Conservation (phyloP, 1,284 basidiomycete genomes). For the Kalmanozyma brasiliensis region DNA sequence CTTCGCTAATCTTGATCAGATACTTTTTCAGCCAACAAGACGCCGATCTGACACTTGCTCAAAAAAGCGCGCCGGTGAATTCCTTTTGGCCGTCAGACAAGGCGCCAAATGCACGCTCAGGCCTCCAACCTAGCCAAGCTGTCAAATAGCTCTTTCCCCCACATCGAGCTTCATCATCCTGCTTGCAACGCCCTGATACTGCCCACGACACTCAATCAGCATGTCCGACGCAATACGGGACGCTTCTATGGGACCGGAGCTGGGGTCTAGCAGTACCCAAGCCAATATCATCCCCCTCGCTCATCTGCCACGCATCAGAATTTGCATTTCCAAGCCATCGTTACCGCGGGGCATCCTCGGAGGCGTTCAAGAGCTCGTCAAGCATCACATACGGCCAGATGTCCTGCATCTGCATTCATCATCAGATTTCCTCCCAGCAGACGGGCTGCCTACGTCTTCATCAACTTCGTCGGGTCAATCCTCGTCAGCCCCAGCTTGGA, state of each 20-base stretch:
- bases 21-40: too few relatives aligned
- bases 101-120: too few relatives aligned
- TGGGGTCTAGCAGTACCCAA: conserved; percentile 3
- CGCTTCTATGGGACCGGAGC: conserved; percentile 34
- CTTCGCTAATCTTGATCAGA: too few relatives aligned
- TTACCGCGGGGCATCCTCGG: conserved; percentile 11
- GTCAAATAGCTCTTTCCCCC: too few relatives aligned
- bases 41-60: too few relatives aligned
- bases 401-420: conserved; percentile 10
- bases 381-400: conserved; percentile 33
- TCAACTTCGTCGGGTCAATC: too few relatives aligned
- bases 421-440: not conserved
- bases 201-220: too few relatives aligned
- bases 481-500: conserved; percentile 14
- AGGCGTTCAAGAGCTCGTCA: conserved; percentile 19
- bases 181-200: too few relatives aligned
- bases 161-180: too few relatives aligned
- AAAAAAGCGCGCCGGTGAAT: too few relatives aligned
- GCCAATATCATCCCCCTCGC: conserved; percentile 18
- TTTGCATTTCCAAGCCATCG: conserved; percentile 24
- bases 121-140: too few relatives aligned
- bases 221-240: conserved; percentile 20
- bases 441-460: not conserved
- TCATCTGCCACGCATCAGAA: conserved; percentile 15
- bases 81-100: too few relatives aligned